phyloP scores from a whole-genome alignment of 805 yeast genomes.

The Metschnikowia dekortorum region DNA sequence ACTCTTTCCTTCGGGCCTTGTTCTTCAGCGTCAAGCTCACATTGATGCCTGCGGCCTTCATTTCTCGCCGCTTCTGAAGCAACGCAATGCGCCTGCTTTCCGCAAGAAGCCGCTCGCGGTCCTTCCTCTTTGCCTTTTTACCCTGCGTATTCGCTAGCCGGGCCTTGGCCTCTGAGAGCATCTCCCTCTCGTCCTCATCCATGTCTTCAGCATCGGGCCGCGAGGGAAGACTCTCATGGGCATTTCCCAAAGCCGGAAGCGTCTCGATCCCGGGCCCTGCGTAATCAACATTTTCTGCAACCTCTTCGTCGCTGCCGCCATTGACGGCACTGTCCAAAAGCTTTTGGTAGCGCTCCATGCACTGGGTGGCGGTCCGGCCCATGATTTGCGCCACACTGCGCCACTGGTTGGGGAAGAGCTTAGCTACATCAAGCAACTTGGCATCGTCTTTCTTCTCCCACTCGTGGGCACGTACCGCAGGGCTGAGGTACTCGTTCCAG shows the following conservation, averaged over 20 bases:
- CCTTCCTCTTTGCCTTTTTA: slow-evolving; percentile 87
- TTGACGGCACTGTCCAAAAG: slow-evolving; percentile 49
- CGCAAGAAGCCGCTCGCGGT: slow-evolving; percentile 75
- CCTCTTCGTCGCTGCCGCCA: slow-evolving; percentile 22
- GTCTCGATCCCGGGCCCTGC: slow-evolving; percentile 54
- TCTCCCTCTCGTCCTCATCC: slow-evolving; percentile 86
- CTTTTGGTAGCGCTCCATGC: slow-evolving; percentile 78
- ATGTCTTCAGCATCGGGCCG: slow-evolving; percentile 73
- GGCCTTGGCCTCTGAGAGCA: slow-evolving; percentile 93
- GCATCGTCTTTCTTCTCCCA: slow-evolving; percentile 82
- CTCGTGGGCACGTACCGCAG: slow-evolving; percentile 54
- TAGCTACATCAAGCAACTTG: slow-evolving; percentile 59
- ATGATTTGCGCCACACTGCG: slow-evolving; percentile 76
- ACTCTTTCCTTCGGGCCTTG: slow-evolving; percentile 52
- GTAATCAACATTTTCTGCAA: slow-evolving; percentile 24
- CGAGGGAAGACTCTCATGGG: slow-evolving; percentile 74
- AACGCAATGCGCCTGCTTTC: slow-evolving; percentile 74
- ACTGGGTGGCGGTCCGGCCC: slow-evolving; percentile 82
- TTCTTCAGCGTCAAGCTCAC: slow-evolving; percentile 47
- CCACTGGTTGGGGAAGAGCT: slow-evolving; percentile 89
- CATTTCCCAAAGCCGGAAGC: slow-evolving; percentile 39
- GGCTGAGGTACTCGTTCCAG: slow-evolving; percentile 87
- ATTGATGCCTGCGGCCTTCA: slow-evolving; percentile 74
- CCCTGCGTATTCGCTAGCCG: slow-evolving; percentile 91
- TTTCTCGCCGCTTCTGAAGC: slow-evolving; percentile 73